Evolutionary conservation across 257 asterid species (phyloP), one percentile per base, ranked within the genome.

Genomic region (Capsicum baccatum): DNA sequence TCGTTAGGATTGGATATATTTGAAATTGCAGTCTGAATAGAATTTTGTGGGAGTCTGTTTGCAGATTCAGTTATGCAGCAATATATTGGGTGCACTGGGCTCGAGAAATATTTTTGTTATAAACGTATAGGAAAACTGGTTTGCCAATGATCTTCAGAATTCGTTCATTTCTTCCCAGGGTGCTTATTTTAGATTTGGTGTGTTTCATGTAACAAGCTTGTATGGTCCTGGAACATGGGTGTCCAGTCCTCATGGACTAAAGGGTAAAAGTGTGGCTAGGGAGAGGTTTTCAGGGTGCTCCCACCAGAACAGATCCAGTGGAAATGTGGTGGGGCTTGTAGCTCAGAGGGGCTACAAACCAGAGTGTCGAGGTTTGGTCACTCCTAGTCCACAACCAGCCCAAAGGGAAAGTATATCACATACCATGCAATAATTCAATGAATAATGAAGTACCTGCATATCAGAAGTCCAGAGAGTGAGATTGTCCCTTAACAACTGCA

Each of bases 401-500:
- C 57, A 71, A 19, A 71, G 56, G 57, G 54, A 5, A 42, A 69
- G 15, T 39, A 39, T 26, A 26, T 26, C 33, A 26, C 33, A 26
- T 26, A 26, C 2, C 33, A 42, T 42, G 79, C 54, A 42, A 16
- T 69, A 78, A 0, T 33, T 37, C 21, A 54, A 74, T 0, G 50
- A 33, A 54, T 54, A 78, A 54, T 26, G 33, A 57, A 26, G 35
- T 86, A 89, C 95, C 95, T 92, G 94, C 92, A 88, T 89, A 86
- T 92, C 93, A 0, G 95, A 91, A 90, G 95, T 91, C 95, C 95
- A 92, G 58, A 90, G 95, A 80, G 92, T 92, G 88, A 92, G 95
- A 79, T 92, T 92, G 91, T 92, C 96, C 91, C 94, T 91, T 59
- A 92, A 91, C 86, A 90, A 93, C 64, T 92, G 95, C 94, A 92